Base-by-base conservation (phyloP, 2,329 filamentous ascomycete genomes). In the Alternaria rosae region DNA sequence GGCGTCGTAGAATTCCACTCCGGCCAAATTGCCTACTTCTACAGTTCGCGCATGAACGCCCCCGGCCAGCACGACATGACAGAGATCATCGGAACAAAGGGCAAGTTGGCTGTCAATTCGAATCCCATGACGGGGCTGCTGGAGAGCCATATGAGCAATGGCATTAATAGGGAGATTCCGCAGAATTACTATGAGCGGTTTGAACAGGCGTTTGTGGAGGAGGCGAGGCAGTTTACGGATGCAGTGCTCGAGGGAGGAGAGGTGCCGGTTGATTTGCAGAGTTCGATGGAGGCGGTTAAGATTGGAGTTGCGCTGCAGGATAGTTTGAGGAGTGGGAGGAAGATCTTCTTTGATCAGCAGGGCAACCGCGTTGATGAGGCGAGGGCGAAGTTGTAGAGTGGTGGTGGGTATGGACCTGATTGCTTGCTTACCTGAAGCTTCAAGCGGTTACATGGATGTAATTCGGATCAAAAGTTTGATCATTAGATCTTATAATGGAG, bases 21-120 rank as follows among this genome's bases (percentile, higher is more conserved):
- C 53, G 87, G 86, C 44, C 85, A 86, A 71, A 87, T 91, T 47
- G 88, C 88, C 2, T 88, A 90, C 72, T 85, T 90, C 62, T 91
- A 88, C 75, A 84, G 82, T 43, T 86, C 82, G 10, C 82, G 88
- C 13, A 91, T 90, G 86, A 91, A 91, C 85, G 86, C 88, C 0
- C 85, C 86, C 0, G 89, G 89, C 0, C 88, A 91, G 76, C 86
- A 90, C 64, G 89, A 91, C 73, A 86, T 84, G 61, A 89, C 88
- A 0, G 88, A 91, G 78, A 85, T 91, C 64, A 88, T 91, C 57
- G 89, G 88, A 12, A 91, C 89, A 1, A 82, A 85, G 67, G 88
- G 89, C 42, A 91, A 90, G 74, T 71, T 91, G 6, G 79, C 82
- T 1, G 82, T 91, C 63, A 91, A 91, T 70, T 83, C 81, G 7